Percentiles rank a stretch among this genome's conserved stretches.
phyloP scores from a whole-genome alignment of 2,329 filamentous ascomycete genomes.

The Pseudogymnoascus sp. region DNA sequence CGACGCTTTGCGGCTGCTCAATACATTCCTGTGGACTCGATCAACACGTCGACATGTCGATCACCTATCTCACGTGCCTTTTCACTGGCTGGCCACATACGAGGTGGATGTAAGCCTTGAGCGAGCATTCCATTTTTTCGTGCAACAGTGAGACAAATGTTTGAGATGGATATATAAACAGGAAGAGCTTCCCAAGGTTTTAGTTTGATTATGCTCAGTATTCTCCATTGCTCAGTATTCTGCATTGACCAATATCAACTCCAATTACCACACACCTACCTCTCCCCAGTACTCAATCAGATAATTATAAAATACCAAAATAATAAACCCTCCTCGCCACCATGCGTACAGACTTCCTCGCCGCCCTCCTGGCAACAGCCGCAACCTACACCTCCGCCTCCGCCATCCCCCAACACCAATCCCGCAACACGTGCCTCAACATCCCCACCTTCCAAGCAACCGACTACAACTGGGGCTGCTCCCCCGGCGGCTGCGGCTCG shows the following conservation, averaged over 20 bases:
- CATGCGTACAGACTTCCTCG: neutral
- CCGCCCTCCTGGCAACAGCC: neutral
- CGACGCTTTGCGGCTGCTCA: neutral
- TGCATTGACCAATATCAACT: neutral
- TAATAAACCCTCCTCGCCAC: neutral
- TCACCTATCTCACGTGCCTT: neutral
- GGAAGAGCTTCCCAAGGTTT: neutral
- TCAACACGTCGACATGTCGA: neutral
- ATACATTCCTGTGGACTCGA: neutral
- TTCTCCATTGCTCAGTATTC: neutral
- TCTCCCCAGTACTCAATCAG: neutral
- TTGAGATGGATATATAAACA: neutral
- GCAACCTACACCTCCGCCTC: neutral
- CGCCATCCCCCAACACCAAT: neutral
- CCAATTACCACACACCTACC: neutral
- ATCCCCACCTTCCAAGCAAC: conserved; percentile 1
- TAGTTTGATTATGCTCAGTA: neutral
- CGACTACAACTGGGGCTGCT: conserved; percentile 21
- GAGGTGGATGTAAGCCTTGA: conserved; percentile 1
- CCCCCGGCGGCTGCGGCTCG: conserved; percentile 25
- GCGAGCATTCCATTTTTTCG: neutral
- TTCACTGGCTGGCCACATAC: neutral
- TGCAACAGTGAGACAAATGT: neutral
- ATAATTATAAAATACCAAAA: neutral
- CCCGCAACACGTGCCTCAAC: neutral